Base-by-base conservation (phyloP, 371 early-diverging fungal species). In the Synchytrium microbalum region DNA sequence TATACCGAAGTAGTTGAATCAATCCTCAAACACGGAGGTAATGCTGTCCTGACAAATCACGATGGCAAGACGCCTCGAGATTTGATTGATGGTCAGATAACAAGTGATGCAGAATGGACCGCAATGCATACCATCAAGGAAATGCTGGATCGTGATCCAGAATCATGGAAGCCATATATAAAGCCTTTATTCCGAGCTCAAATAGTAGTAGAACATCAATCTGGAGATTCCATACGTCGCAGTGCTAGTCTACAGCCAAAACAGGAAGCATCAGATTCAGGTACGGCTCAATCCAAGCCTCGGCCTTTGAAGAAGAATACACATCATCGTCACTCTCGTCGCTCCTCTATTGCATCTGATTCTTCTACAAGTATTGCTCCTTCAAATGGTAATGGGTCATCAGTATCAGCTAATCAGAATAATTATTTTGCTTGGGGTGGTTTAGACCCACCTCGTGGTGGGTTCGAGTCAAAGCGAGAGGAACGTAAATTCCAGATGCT, bases 1-100 rank as follows among this genome's bases (percentile, higher is more conserved):
- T 74, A 83, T 52, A 52, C 65, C 3, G 68, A 67, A 5, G 67
- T 72, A 46, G 77, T 79, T 13, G 69, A 72, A 27, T 38, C 84
- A 28, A 64, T 86, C 52, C 65, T 86, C 1, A 65, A 68, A 38
- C 72, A 77, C 64, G 86, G 86, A 3, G 84, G 85, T 10, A 64
- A 67, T 57, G 64, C 75, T 1, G 63, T 60, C 19, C 59, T 65
- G 24, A 30, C 55, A 28, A 79, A 86, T 66, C 64, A 68, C 27
- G 66, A 70, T 1, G 77, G 77, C 29, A 60, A 74, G 60, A 72
- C 73, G 8, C n/a, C 33, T 10, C 5, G 59, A n/a, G 59, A 59
- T 32, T 31, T 59, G 13, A 13, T 75, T 80, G 1, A 51, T 75
- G 31, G 79, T 81, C 61, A 63, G 56, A 8, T 69, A 38, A 63